Conservation (phyloP, 169 alveolate species). For the Eimeria necatrix region DNA sequence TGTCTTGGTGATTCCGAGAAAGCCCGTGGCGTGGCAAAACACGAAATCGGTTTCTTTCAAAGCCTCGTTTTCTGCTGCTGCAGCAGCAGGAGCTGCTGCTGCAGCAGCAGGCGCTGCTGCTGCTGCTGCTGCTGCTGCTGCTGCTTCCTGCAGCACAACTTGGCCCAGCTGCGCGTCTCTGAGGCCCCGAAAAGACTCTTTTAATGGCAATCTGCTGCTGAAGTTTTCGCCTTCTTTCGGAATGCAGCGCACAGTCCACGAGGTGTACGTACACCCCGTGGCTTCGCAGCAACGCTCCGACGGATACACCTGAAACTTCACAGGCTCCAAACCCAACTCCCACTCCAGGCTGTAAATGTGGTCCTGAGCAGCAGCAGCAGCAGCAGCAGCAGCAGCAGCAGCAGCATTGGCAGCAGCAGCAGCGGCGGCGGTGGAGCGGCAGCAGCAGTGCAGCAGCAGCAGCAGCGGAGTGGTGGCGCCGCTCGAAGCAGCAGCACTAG, state of each 20-base stretch:
- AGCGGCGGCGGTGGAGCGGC: no score
- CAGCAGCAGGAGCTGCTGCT: no score
- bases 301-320: neutral
- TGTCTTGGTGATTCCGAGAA: constrained; percentile 10
- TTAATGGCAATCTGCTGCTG: constrained; percentile 7
- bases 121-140: no score
- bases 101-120: no score
- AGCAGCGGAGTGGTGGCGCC: no score
- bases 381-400: neutral
- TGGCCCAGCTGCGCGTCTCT: constrained; percentile 42
- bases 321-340: neutral
- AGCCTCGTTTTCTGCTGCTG: no score
- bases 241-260: constrained; percentile 45
- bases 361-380: neutral
- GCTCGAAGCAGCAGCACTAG: no score
- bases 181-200: constrained; percentile 6
- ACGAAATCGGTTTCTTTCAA: neutral
- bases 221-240: neutral
- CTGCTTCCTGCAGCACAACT: no score
- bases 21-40: constrained; percentile 63
- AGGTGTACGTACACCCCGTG: neutral
- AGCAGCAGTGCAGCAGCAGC: no score
- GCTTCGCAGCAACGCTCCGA: neutral
- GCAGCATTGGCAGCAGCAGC: no score
- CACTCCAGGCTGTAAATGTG: constrained; percentile 19